phyloP scores from a whole-genome alignment of 257 asterid genomes.

The Gentiana macrophylla region DNA sequence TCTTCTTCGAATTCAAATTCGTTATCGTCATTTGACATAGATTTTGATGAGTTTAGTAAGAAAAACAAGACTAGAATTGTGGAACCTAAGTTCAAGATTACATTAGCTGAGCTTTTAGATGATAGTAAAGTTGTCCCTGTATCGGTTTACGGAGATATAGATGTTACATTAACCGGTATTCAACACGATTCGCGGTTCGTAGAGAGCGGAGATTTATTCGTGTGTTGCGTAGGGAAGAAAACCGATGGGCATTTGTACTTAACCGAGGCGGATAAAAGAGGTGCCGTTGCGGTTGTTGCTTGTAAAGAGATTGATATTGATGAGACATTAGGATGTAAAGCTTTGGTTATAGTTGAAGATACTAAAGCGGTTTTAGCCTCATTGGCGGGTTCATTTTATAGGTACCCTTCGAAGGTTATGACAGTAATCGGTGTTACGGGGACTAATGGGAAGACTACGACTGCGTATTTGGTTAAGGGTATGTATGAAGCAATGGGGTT shows the following conservation, averaged over 20 bases:
- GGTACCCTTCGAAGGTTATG: conserved; percentile 72
- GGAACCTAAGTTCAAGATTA: conserved; percentile 77
- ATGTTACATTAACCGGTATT: conserved; percentile 65
- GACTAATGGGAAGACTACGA: conserved; percentile 70
- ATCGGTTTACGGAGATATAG: conserved; percentile 70
- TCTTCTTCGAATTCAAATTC: conserved; percentile 15
- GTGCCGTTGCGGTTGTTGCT: conserved; percentile 90
- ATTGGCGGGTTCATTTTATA: conserved; percentile 66
- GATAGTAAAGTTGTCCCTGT: conserved; percentile 82
- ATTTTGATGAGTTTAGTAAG: conserved; percentile 68
- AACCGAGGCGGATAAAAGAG: conserved; percentile 91
- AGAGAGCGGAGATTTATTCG: conserved; percentile 78
- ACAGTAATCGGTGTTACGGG: conserved; percentile 77
- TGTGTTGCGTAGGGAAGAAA: conserved; percentile 64
- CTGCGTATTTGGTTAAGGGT: conserved; percentile 55
- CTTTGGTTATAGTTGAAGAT: conserved; percentile 84
- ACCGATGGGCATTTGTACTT: conserved; percentile 64
- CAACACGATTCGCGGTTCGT: conserved; percentile 87
- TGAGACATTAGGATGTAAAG: conserved; percentile 77
- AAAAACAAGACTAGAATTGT: conserved; percentile 44
- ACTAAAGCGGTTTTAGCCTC: conserved; percentile 59
- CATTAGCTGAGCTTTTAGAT: conserved; percentile 83
- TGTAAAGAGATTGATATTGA: conserved; percentile 83
- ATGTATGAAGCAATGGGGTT: conserved; percentile 96
- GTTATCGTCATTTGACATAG: conserved; percentile 52